A percentile compares a stretch with the other conserved stretches of the same genome.
These are phyloP conservation scores for Hanseniaspora guilliermondii DNA, from an alignment of 805 yeast genomes.

Conservation along the genomic window DNA sequence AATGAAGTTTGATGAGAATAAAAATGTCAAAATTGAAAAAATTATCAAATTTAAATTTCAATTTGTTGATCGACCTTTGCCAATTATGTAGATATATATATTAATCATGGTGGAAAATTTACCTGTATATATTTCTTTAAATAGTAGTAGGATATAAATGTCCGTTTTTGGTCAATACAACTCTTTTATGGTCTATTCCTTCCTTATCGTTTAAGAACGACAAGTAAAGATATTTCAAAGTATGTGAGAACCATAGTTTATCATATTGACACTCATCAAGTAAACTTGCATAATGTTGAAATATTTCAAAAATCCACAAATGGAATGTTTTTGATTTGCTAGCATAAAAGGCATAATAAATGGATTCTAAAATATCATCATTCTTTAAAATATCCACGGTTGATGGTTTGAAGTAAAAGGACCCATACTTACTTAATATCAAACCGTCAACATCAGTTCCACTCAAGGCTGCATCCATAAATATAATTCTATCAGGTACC, in stretches of 20 bases:
- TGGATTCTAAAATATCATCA: slow-evolving; percentile 86
- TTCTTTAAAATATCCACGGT: slow-evolving; percentile 82
- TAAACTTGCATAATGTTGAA: slow-evolving; percentile 43
- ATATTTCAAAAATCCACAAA: slow-evolving; percentile 81
- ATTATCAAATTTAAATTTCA: slow-evolving; percentile 46
- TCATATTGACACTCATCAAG: background rate
- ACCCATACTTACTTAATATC: slow-evolving; percentile 28
- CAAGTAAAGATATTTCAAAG: slow-evolving; percentile 71
- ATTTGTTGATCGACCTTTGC: slow-evolving; percentile 60
- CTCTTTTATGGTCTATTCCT: slow-evolving; percentile 46
- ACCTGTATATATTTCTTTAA: too few relatives aligned
- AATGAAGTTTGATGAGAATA: slow-evolving; percentile 30
- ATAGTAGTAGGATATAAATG: slow-evolving; percentile 42
- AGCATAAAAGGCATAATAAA: slow-evolving; percentile 65
- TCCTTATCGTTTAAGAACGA: slow-evolving; percentile 51
- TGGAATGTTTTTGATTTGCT: slow-evolving; percentile 74
- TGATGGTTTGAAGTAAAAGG: slow-evolving; percentile 53
- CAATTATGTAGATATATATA: slow-evolving; percentile 44
- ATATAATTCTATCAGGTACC: slow-evolving; percentile 71
- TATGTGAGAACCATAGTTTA: slow-evolving; percentile 68
- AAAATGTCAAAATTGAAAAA: slow-evolving; percentile 42
- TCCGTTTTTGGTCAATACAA: slow-evolving; percentile 60
- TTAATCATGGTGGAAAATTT: too few relatives aligned
- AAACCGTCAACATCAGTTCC: background rate
- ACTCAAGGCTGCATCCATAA: slow-evolving; percentile 31